A percentile compares a stretch with the other conserved stretches of the same genome.
These are phyloP conservation scores for Toxicodendron radicans DNA, from an alignment of 345 rosid species.

Conservation along the genomic window DNA sequence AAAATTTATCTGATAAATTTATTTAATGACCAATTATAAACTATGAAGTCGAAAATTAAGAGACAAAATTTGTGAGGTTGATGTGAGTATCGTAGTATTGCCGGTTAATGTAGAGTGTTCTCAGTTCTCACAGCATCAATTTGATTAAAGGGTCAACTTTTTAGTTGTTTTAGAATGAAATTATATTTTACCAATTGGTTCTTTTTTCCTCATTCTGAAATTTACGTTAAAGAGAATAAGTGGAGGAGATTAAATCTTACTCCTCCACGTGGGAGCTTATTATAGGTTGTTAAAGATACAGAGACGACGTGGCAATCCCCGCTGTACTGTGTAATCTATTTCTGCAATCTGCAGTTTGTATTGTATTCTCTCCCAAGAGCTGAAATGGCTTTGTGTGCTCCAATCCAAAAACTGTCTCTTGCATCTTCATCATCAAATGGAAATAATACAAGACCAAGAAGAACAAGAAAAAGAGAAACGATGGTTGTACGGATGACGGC, in stretches of 20 bases:
- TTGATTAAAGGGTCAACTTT: too few species aligned
- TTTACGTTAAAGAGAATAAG: not conserved
- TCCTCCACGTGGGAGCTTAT: conserved; percentile 22
- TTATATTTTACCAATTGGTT: too few species aligned
- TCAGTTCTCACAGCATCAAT: too few species aligned
- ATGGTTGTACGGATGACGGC: conserved; percentile 27
- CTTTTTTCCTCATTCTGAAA: not conserved
- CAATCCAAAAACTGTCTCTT: conserved; percentile 26
- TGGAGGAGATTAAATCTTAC: not conserved
- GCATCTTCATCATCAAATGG: conserved; percentile 3
- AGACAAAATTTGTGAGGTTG: too few species aligned
- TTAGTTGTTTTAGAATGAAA: too few species aligned
- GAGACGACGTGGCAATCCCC: not conserved
- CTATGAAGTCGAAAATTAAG: too few species aligned
- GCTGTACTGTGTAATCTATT: not conserved
- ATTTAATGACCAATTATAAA: too few species aligned
- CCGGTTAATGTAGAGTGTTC: too few species aligned
- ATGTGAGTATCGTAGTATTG: too few species aligned
- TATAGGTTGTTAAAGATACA: conserved; percentile 20
- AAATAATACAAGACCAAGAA: conserved; percentile 16
- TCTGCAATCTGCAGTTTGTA: not conserved
- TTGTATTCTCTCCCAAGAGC: not conserved
- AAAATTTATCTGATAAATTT: too few species aligned
- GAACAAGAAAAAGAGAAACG: conserved; percentile 10
- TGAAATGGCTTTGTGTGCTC: conserved; percentile 37